These are phyloP conservation scores for Gracilariopsis chorda DNA, from an alignment of 23 red algal genomes.

Conservation along the genomic window DNA sequence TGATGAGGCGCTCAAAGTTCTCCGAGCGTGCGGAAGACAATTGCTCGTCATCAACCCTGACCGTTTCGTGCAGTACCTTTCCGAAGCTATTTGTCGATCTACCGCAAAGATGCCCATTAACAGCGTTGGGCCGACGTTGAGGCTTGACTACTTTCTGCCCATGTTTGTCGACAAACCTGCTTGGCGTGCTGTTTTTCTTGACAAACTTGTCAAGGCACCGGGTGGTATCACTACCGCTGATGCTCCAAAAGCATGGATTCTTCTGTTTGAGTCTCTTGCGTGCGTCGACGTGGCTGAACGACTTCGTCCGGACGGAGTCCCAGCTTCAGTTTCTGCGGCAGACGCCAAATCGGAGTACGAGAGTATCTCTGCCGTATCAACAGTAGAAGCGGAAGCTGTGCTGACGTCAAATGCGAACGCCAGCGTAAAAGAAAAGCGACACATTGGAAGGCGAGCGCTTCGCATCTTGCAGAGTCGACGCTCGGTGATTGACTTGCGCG, in stretches of 20 bases:
- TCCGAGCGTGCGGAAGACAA: slow-evolving; percentile 38
- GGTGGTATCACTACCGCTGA: slow-evolving; percentile 27
- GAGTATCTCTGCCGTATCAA: background rate
- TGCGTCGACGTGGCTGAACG: slow-evolving; percentile 46
- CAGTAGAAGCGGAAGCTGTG: background rate
- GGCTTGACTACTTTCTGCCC: slow-evolving; percentile 40
- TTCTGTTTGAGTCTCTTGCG: slow-evolving; percentile 55
- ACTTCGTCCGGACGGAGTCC: background rate
- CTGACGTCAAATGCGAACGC: background rate
- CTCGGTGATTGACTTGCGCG: slow-evolving; percentile 49
- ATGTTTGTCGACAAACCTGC: slow-evolving; percentile 51
- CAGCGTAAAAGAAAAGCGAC: background rate
- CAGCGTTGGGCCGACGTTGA: slow-evolving; percentile 18
- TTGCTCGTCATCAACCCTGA: slow-evolving; percentile 26
- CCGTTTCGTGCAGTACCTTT: slow-evolving; percentile 55
- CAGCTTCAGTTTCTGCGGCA: background rate
- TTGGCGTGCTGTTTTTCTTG: slow-evolving; percentile 58
- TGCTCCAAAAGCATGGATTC: slow-evolving; percentile 48
- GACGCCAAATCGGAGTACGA: background rate
- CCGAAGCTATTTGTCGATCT: slow-evolving; percentile 31
- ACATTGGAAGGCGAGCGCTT: slow-evolving; percentile 54
- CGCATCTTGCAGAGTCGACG: slow-evolving; percentile 58
- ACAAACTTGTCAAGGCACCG: slow-evolving; percentile 25
- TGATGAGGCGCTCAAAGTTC: slow-evolving; percentile 47
- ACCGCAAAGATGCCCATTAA: background rate